These are phyloP conservation scores for Xylaria intraflava DNA, from an alignment of 495 filamentous ascomycete genomes.

Conservation along the genomic window DNA sequence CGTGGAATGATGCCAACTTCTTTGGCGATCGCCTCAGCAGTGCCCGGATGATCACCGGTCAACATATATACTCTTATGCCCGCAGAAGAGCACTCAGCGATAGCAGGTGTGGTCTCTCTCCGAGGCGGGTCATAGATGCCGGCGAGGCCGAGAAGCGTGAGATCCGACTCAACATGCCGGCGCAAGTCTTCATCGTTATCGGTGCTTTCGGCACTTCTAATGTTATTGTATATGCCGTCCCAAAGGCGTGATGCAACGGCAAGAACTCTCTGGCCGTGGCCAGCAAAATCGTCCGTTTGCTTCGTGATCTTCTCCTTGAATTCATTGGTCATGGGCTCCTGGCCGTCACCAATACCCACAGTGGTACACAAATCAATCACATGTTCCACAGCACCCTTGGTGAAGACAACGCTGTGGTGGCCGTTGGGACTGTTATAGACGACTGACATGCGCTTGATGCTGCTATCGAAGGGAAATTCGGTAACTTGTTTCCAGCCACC, in stretches of 20 bases:
- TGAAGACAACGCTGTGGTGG: constrained; percentile 53
- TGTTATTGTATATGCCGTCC: constrained; percentile 27
- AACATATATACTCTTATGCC: constrained; percentile 78
- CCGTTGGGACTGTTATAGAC: constrained; percentile 46
- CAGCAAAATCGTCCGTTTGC: constrained; percentile 63
- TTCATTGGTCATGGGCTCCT: constrained; percentile 50
- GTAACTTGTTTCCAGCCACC: constrained; percentile 57
- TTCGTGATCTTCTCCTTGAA: constrained; percentile 52
- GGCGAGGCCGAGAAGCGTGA: constrained; percentile 61
- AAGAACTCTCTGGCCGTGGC: constrained; percentile 73
- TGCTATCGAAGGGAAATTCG: constrained; percentile 77
- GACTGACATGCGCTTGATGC: constrained; percentile 80
- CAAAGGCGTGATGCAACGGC: constrained; percentile 57
- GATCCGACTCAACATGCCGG: constrained; percentile 46
- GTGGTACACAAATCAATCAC: constrained; percentile 64
- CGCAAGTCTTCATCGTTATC: constrained; percentile 30
- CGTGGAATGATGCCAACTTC: constrained; percentile 68
- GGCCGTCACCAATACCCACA: constrained; percentile 46
- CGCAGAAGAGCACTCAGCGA: constrained; percentile 58
- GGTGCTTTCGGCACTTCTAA: constrained; percentile 7
- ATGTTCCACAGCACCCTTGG: constrained; percentile 77
- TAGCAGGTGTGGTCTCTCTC: constrained; percentile 58
- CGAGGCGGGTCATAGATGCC: constrained; percentile 73
- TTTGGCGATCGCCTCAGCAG: constrained; percentile 67
- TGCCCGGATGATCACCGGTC: constrained; percentile 70